Percentiles rank a stretch among this genome's conserved stretches.
Conservation (phyloP, 2,329 filamentous ascomycete species). For the Daldinia sp. region DNA sequence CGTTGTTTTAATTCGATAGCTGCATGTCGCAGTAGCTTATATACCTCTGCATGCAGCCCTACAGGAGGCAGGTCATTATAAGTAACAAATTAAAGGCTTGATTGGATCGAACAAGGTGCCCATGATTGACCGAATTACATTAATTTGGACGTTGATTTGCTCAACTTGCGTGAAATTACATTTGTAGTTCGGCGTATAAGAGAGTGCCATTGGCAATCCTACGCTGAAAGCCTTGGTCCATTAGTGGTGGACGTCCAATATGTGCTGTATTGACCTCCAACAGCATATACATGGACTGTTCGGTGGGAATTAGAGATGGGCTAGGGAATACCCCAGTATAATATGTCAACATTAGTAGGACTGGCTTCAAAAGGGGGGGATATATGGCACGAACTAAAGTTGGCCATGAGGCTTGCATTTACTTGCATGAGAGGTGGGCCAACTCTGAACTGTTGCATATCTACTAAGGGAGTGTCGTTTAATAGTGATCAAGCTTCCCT, state of each 20-base stretch:
- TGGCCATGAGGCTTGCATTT: not conserved
- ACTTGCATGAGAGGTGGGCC: not conserved
- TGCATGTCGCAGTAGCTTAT: conserved; percentile 22
- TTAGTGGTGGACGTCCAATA: not conserved
- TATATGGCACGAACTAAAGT: not conserved
- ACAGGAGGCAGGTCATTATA: conserved; percentile 11
- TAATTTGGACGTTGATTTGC: conserved; percentile 12
- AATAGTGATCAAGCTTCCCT: too few relatives aligned
- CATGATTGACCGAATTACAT: conserved; percentile 28
- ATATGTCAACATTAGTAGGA: not conserved
- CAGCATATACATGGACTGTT: not conserved
- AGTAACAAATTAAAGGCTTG: conserved; percentile 3
- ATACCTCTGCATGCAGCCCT: conserved; percentile 31
- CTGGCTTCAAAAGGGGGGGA: not conserved
- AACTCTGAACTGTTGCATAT: not conserved
- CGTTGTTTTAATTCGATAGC: conserved; percentile 24
- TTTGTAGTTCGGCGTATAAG: conserved; percentile 13
- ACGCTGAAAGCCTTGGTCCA: not conserved
- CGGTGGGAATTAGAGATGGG: too few relatives aligned
- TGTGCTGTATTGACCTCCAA: not conserved
- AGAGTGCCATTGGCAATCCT: not conserved
- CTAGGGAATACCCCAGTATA: not conserved
- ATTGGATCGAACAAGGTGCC: conserved; percentile 21
- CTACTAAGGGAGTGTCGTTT: too few relatives aligned
- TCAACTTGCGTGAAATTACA: not conserved